Evolutionary conservation across 1,284 basidiomycete genomes (phyloP), one percentile per base, ranked within the genome.

Genomic region (Prillingera fragicola): DNA sequence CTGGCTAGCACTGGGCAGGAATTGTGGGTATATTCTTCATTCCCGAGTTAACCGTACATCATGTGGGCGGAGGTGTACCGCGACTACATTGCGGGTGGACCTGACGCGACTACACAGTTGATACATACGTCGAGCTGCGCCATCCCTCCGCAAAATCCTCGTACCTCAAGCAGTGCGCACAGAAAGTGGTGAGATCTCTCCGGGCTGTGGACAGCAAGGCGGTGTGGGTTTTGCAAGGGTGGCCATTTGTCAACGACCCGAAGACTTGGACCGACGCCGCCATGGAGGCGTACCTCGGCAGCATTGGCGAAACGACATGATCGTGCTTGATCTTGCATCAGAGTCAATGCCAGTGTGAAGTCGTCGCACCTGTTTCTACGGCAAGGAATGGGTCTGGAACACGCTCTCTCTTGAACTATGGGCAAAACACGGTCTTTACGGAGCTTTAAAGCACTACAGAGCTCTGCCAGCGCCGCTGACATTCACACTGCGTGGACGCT

Each of bases 331-430:
- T 50, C 59, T 76, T 8, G 75, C 73, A 29, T 67, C 65, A 36
- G 73, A 75, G 54, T 67, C 69, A 1, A 57, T 64, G 24, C 74
- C 74, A 18, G 72, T 73, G 48, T 76, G 74, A 73, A 63, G 73
- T 54, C 65, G 73, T 26, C 66, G 73, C 21, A 50, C 55, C 37
- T 67, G 60, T 3, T 76, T 74, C 57, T 73, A 63, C 35, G 74
- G 74, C 22, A 73, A 73, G 38, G 54, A 62, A n/a, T 75, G 74
- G 74, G 52, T 75, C 22, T 75, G 74, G 74, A 75, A 74, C 58
- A 60, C 74, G 39, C 59, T 75, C 4, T 25, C 49, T 46, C 8
- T 26, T 75, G 39, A 68, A 70, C 48, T 75, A 63, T 45, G 75
- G 75, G 26, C 73, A 74, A 15, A 75, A 70, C 44, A 66, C 60